Conservation (phyloP, 305 asterid genomes). For the Rubia occidens region DNA sequence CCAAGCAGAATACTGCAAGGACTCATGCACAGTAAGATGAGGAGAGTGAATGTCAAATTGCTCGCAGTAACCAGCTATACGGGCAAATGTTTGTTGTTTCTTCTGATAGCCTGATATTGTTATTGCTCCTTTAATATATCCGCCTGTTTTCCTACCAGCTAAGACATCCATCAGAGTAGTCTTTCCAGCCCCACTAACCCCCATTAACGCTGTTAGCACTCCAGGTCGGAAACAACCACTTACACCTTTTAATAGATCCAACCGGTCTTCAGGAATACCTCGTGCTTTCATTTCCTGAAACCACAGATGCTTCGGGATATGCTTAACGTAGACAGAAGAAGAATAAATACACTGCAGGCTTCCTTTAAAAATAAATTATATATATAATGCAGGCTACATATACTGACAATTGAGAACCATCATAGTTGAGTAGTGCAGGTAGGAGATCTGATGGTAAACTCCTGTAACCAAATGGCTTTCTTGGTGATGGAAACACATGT, state of each 20-base stretch:
- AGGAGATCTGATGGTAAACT: not conserved
- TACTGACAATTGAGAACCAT: not conserved
- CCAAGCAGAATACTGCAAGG: conserved; percentile 81
- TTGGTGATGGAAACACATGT: not conserved
- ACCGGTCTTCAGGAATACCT: conserved; percentile 49
- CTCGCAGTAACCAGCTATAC: conserved; percentile 92
- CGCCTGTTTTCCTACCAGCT: conserved; percentile 88
- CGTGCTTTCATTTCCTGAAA: conserved; percentile 69
- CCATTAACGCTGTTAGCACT: conserved; percentile 90
- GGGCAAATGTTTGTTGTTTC: conserved; percentile 84
- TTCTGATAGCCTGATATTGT: conserved; percentile 75
- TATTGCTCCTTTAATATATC: conserved; percentile 65
- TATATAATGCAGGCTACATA: not conserved
- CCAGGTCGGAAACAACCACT: conserved; percentile 93
- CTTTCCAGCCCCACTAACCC: conserved; percentile 90
- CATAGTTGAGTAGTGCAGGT: not conserved
- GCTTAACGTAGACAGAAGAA: not conserved
- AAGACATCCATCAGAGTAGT: conserved; percentile 89
- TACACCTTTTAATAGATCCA: conserved; percentile 82
- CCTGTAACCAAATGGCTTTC: not conserved
- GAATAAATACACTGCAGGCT: not conserved
- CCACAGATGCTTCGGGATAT: not conserved
- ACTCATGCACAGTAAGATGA: conserved; percentile 74
- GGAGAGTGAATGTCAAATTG: conserved; percentile 93
- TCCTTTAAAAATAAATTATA: not conserved